Evolutionary conservation across 2,329 filamentous ascomycete species (phyloP).

Genomic region (Cercospora beticola): DNA sequence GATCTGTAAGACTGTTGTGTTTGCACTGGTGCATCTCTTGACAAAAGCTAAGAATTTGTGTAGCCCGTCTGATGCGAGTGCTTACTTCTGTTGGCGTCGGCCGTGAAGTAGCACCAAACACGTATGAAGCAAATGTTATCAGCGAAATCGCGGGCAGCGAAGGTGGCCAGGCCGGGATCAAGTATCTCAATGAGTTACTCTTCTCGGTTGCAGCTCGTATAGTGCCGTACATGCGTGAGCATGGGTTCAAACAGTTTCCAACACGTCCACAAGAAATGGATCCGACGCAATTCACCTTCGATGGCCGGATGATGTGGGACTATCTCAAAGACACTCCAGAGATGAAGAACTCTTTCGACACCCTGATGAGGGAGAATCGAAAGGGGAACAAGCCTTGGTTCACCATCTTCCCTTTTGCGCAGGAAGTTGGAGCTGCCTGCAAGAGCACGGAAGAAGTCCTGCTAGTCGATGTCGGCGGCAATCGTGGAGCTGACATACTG

Average conservation of each 20-base stretch:
- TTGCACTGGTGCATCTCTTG: background rate
- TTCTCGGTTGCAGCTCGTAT: constrained; percentile 13
- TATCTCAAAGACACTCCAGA: constrained; percentile 15
- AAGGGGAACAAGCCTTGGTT: constrained; percentile 13
- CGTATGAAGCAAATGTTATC: constrained; percentile 11
- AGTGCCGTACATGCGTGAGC: constrained; percentile 16
- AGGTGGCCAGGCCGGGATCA: constrained; percentile 15
- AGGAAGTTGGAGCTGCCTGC: constrained; percentile 9
- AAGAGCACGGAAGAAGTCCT: constrained; percentile 19
- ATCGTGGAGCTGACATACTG: constrained; percentile 28
- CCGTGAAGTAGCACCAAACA: constrained; percentile 8
- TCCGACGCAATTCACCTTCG: constrained; percentile 13
- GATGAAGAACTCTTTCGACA: constrained; percentile 16
- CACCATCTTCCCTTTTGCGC: constrained; percentile 13
- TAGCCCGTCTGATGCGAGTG: constrained; percentile 18
- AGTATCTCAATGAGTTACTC: constrained; percentile 15
- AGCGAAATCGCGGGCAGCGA: constrained; percentile 11
- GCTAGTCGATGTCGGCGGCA: constrained; percentile 33
- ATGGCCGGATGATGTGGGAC: constrained; percentile 15
- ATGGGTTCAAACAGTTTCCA: constrained; percentile 17
- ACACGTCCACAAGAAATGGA: constrained; percentile 15
- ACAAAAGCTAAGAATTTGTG: background rate
- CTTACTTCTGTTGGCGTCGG: constrained; percentile 12
- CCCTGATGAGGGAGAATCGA: constrained; percentile 14
- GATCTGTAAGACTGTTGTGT: background rate